Evolutionary conservation across 805 yeast species (phyloP).

Genomic region (Yamadazyma nakazawae): DNA sequence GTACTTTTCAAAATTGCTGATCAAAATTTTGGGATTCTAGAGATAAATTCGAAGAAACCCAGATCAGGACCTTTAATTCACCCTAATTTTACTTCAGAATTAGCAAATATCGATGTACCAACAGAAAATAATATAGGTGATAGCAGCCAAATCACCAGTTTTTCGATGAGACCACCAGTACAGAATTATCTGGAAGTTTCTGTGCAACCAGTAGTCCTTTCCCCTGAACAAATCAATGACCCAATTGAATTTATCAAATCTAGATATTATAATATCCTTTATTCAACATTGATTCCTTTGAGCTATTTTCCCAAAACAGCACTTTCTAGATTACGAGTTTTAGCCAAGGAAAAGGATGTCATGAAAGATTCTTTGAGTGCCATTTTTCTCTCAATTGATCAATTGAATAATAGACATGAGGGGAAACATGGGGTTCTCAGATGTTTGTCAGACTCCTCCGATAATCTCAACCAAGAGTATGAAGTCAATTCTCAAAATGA

Average conservation of each 20-base stretch:
- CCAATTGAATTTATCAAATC: constrained; percentile 30
- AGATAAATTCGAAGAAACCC: constrained; percentile 6
- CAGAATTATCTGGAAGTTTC: background rate
- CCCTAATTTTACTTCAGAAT: background rate
- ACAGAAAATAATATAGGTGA: background rate
- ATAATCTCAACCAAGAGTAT: constrained; percentile 3
- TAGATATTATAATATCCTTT: constrained; percentile 34
- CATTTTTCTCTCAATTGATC: constrained; percentile 31
- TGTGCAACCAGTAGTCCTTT: background rate
- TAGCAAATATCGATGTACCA: background rate
- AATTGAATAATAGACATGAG: constrained; percentile 43
- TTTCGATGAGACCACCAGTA: constrained; percentile 18
- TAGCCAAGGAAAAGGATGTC: constrained; percentile 30
- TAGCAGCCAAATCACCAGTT: background rate
- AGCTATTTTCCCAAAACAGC: constrained; percentile 48
- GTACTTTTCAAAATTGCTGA: constrained; percentile 7
- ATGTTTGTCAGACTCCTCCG: constrained; percentile 4
- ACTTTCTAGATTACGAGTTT: constrained; percentile 41
- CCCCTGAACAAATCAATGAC: constrained; percentile 18
- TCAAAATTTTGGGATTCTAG: constrained; percentile 10
- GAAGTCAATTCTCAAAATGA: constrained; percentile 24
- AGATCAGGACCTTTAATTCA: background rate
- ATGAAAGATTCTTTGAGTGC: constrained; percentile 24
- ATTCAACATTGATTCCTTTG: constrained; percentile 39
- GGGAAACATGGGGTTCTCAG: constrained; percentile 26